Evolutionary conservation across 2,329 filamentous ascomycete genomes (phyloP).

Genomic region (Verticillium longisporum): DNA sequence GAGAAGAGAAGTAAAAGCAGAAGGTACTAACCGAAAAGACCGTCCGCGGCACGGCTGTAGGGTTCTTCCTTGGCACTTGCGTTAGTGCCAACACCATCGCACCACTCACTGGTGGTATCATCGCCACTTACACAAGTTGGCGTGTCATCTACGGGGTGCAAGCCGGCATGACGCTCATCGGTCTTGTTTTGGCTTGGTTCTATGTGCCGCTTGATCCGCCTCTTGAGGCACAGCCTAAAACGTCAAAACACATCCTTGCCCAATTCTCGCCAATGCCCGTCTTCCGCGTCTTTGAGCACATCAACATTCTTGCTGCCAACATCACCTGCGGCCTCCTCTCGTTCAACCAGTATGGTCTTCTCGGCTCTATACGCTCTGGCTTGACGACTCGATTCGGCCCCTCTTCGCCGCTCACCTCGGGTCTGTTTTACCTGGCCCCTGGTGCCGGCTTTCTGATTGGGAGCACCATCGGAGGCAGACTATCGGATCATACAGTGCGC

Average conservation of each 20-base stretch:
- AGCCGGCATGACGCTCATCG: slow-evolving; percentile 44
- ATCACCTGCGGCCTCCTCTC: slow-evolving; percentile 8
- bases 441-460: slow-evolving; percentile 59
- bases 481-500: slow-evolving; percentile 32
- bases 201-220: slow-evolving; percentile 59
- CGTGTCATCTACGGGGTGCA: slow-evolving; percentile 74
- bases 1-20: too few relatives aligned
- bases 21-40: slow-evolving; percentile 1
- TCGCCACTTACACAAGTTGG: slow-evolving; percentile 70
- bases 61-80: slow-evolving; percentile 11
- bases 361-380: slow-evolving; percentile 59
- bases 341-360: slow-evolving; percentile 40
- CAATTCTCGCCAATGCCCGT: not conserved
- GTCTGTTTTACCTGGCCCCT: slow-evolving; percentile 64
- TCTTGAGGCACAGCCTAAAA: not conserved
- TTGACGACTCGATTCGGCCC: slow-evolving; percentile 65
- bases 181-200: slow-evolving; percentile 53
- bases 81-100: slow-evolving; percentile 10
- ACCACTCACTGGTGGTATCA: slow-evolving; percentile 51
- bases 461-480: slow-evolving; percentile 54
- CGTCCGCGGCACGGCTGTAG: slow-evolving; percentile 8
- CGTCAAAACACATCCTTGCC: not conserved
- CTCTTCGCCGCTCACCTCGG: slow-evolving; percentile 52
- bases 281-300: not conserved
- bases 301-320: slow-evolving; percentile 4